Evolutionary conservation across 768 basidiomycete species (phyloP).

Genomic region (Botryobasidium botryosum): DNA sequence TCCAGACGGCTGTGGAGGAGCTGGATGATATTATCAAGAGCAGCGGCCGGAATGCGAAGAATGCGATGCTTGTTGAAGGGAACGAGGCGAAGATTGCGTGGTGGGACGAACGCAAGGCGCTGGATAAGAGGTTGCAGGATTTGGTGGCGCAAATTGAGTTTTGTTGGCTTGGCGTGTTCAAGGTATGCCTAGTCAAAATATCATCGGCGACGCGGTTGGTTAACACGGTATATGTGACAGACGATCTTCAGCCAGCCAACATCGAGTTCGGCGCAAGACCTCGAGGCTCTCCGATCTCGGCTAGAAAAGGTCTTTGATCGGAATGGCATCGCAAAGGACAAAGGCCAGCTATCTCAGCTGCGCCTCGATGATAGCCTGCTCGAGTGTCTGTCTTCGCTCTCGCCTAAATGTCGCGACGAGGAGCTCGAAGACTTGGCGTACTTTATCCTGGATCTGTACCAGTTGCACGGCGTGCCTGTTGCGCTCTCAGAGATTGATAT

Average conservation of each 20-base stretch:
- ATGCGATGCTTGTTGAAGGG: conserved; percentile 54
- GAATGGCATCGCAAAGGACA: conserved; percentile 40
- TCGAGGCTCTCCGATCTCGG: conserved; percentile 42
- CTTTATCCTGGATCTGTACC: conserved; percentile 85
- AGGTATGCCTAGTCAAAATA: conserved; percentile 33
- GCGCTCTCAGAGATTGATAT: conserved; percentile 86
- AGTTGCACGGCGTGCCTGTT: conserved; percentile 78
- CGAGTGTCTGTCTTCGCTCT: conserved; percentile 69
- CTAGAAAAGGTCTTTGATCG: conserved; percentile 65
- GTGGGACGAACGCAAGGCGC: conserved; percentile 66
- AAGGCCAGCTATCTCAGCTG: conserved; percentile 24
- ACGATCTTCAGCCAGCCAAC: conserved; percentile 41
- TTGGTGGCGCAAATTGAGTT: conserved; percentile 79
- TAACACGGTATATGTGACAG: conserved; percentile 20
- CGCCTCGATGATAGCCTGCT: conserved; percentile 56
- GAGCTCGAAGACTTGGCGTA: conserved; percentile 91
- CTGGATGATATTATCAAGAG: conserved; percentile 61
- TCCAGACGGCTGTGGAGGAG: conserved; percentile 55
- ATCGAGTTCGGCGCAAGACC: conserved; percentile 26
- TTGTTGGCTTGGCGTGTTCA: conserved; percentile 95
- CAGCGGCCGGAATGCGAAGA: conserved; percentile 60
- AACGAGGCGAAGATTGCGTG: conserved; percentile 49
- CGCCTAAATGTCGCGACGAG: conserved; percentile 72
- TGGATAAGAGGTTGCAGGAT: conserved; percentile 62
- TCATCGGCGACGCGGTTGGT: background rate